Conservation (phyloP, 805 yeast species). For the Myxozyma nipponensis region DNA sequence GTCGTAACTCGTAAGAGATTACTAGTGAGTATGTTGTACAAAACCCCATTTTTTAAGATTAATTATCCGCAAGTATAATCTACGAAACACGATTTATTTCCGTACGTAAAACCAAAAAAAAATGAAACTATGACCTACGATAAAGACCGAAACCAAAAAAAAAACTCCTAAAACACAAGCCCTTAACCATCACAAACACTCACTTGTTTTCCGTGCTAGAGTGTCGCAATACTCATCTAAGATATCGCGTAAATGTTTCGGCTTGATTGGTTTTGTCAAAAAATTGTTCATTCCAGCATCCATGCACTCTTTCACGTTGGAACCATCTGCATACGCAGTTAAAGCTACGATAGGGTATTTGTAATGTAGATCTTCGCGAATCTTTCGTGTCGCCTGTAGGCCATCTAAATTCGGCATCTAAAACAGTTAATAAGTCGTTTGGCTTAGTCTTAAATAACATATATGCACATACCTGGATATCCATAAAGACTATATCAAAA, state of each 20-base stretch:
- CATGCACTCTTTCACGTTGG: constrained; percentile 79
- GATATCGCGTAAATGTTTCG: constrained; percentile 52
- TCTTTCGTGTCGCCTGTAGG: constrained; percentile 69
- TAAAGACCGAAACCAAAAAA: background rate
- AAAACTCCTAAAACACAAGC: background rate
- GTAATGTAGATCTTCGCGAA: constrained; percentile 60
- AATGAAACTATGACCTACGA: background rate
- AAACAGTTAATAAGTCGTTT: background rate
- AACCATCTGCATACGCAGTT: constrained; percentile 93
- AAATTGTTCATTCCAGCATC: constrained; percentile 93
- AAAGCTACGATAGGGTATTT: constrained; percentile 82
- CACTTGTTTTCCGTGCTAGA: background rate
- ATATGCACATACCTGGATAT: constrained; percentile 54
- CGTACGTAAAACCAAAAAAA: too few species aligned
- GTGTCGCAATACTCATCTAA: constrained; percentile 10
- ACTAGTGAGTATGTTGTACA: too few species aligned
- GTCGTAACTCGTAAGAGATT: too few species aligned
- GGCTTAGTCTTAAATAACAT: background rate
- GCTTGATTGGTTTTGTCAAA: constrained; percentile 79
- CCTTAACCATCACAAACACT: background rate
- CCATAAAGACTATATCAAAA: constrained; percentile 86
- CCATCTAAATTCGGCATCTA: constrained; percentile 92
- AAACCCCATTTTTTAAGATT: too few species aligned
- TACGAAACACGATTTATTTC: too few species aligned
- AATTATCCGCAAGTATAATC: too few species aligned